These are phyloP conservation scores for Nicotiana otophora DNA, from an alignment of 257 asterid genomes.

Conservation along the genomic window DNA sequence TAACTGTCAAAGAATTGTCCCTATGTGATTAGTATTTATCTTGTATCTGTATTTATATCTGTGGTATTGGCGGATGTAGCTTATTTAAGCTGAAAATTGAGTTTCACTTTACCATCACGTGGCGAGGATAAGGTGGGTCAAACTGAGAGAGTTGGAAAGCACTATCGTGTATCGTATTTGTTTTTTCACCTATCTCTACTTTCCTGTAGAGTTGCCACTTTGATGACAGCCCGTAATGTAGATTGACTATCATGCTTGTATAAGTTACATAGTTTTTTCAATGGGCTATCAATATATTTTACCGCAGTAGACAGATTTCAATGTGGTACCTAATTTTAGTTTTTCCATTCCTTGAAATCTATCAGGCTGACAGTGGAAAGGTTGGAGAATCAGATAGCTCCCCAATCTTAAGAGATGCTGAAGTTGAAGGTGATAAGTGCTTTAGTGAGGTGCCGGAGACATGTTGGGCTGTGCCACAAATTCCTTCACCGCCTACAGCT, in stretches of 20 bases:
- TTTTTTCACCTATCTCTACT: neutral
- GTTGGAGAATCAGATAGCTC: constrained; percentile 57
- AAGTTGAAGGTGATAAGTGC: constrained; percentile 51
- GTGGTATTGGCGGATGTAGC: neutral
- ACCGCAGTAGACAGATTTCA: neutral
- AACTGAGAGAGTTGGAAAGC: neutral
- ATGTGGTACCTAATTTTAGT: constrained; percentile 8
- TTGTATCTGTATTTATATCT: neutral
- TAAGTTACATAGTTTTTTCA: neutral
- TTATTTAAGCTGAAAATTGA: neutral
- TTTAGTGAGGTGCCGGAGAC: constrained; percentile 54
- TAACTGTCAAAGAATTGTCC: neutral
- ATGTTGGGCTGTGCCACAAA: constrained; percentile 70
- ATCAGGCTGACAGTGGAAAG: constrained; percentile 65
- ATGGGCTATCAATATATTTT: neutral
- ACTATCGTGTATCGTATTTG: neutral
- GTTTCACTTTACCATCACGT: neutral
- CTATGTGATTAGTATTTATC: no score
- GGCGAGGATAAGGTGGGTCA: neutral
- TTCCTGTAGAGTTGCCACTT: neutral
- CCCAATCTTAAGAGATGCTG: constrained; percentile 34
- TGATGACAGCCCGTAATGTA: neutral
- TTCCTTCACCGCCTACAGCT: constrained; percentile 78
- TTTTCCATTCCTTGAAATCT: constrained; percentile 11
- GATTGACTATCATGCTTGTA: neutral